A percentile compares a stretch with the other conserved stretches of the same genome.
Conservation (phyloP, 2,329 filamentous ascomycete genomes). For the Trichoderma oligosporum region DNA sequence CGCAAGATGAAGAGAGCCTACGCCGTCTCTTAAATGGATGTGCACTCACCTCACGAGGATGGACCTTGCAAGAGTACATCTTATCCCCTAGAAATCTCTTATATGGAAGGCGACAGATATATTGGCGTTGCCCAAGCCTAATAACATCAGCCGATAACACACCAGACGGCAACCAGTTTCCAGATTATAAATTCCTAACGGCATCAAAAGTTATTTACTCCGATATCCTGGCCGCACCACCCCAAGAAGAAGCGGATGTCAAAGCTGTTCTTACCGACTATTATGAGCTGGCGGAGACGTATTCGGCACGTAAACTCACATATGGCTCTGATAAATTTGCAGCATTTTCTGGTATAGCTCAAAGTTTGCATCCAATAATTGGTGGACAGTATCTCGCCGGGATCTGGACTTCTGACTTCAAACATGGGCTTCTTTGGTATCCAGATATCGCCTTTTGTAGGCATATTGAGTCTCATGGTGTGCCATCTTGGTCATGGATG, state of each 20-base stretch:
- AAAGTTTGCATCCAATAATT: background rate
- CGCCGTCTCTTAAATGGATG: background rate
- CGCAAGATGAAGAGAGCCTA: background rate
- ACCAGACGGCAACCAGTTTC: background rate
- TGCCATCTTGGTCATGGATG: conserved; percentile 16
- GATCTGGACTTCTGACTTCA: conserved; percentile 5
- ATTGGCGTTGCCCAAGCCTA: conserved; percentile 2
- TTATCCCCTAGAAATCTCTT: conserved; percentile 14
- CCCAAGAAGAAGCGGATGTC: background rate
- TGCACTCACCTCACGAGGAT: background rate
- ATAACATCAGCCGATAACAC: conserved; percentile 2
- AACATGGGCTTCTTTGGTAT: conserved; percentile 1
- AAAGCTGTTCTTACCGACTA: background rate
- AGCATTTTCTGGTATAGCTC: conserved; percentile 4
- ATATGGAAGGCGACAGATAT: conserved; percentile 10
- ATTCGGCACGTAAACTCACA: background rate
- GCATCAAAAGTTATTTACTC: background rate
- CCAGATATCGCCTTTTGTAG: background rate
- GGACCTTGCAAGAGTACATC: conserved; percentile 11
- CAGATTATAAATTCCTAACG: background rate
- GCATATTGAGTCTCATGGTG: conserved; percentile 1
- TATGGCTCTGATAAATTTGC: conserved; percentile 11
- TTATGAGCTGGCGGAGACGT: background rate
- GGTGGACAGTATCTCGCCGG: conserved; percentile 10
- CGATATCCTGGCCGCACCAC: background rate